Conservation (phyloP, 192 early-diverging fungal species). For the Coemansia sp. region DNA sequence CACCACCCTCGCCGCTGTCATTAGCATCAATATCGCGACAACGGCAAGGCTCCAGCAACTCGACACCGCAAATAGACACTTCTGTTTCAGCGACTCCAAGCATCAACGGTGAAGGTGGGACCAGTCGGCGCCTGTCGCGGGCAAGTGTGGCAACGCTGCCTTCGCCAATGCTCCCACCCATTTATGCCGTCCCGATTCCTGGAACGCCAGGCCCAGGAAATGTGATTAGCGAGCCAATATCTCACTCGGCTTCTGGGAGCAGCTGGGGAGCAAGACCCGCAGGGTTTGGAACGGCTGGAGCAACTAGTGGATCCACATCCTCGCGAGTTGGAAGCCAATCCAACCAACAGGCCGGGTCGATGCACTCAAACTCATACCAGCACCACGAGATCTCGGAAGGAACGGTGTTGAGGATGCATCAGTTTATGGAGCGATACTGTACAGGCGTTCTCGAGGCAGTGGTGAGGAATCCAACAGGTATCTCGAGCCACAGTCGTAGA, state of each 20-base stretch:
- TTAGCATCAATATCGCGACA: slow-evolving; percentile 21
- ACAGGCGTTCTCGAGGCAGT: slow-evolving; percentile 44
- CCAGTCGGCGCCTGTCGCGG: slow-evolving; percentile 35
- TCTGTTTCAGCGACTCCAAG: slow-evolving; percentile 28
- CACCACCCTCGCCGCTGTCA: slow-evolving; percentile 41
- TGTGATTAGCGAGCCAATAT: slow-evolving; percentile 44
- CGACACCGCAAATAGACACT: slow-evolving; percentile 23
- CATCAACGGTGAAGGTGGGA: slow-evolving; percentile 15
- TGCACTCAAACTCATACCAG: slow-evolving; percentile 22
- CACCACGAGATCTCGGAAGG: slow-evolving; percentile 54
- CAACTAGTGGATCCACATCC: slow-evolving; percentile 10
- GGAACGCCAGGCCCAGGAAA: slow-evolving; percentile 54
- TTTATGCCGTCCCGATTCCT: slow-evolving; percentile 51
- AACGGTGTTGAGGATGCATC: slow-evolving; percentile 53
- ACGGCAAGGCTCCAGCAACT: slow-evolving; percentile 12
- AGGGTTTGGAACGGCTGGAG: slow-evolving; percentile 9
- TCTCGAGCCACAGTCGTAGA: slow-evolving; percentile 49
- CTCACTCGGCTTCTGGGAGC: slow-evolving; percentile 29
- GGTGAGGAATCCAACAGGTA: slow-evolving; percentile 48
- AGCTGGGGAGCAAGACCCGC: slow-evolving; percentile 30
- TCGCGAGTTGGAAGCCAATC: slow-evolving; percentile 22
- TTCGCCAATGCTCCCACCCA: slow-evolving; percentile 47
- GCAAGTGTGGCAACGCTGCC: slow-evolving; percentile 27
- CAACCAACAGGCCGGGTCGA: slow-evolving; percentile 17
- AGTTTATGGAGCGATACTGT: slow-evolving; percentile 57